Conservation (phyloP, 2,329 filamentous ascomycete genomes). For the Ceratocystis papillata region DNA sequence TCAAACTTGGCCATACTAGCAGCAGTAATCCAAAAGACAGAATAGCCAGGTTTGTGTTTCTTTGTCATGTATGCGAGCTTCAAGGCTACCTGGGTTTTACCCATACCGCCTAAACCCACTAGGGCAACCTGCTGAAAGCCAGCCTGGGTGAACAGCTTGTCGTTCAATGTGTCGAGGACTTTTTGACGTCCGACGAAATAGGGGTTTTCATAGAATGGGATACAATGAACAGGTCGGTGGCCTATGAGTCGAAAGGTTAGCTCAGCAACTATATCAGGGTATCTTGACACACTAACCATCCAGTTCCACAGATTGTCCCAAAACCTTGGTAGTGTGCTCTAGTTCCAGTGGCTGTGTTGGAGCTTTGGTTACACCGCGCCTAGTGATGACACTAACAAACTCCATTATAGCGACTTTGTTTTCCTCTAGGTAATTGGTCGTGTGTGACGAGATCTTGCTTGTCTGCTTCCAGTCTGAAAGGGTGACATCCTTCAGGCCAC, state of each 20-base stretch:
- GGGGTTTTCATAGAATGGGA: neutral
- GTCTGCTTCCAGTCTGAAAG: slow-evolving; percentile 28
- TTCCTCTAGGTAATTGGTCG: slow-evolving; percentile 26
- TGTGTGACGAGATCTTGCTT: slow-evolving; percentile 27
- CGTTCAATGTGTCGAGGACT: neutral
- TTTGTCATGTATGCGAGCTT: neutral
- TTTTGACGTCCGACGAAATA: neutral
- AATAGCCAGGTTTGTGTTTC: neutral
- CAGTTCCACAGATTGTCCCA: neutral
- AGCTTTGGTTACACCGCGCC: neutral
- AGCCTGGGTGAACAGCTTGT: neutral
- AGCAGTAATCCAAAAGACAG: slow-evolving; percentile 12
- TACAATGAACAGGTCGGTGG: neutral
- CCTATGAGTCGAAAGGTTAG: neutral
- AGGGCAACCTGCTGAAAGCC: neutral
- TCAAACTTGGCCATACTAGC: neutral
- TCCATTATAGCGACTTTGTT: neutral
- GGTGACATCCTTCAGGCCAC: slow-evolving; percentile 28
- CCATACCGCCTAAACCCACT: neutral
- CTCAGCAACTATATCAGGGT: neutral
- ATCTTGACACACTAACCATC: neutral
- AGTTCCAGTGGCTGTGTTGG: too few species aligned
- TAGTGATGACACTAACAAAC: neutral
- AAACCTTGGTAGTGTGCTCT: too few species aligned
- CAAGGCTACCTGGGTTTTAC: neutral